Percentiles rank a stretch among this genome's conserved stretches.
Conservation (phyloP, 2,329 filamentous ascomycete genomes). For the Microascus cirrosus region DNA sequence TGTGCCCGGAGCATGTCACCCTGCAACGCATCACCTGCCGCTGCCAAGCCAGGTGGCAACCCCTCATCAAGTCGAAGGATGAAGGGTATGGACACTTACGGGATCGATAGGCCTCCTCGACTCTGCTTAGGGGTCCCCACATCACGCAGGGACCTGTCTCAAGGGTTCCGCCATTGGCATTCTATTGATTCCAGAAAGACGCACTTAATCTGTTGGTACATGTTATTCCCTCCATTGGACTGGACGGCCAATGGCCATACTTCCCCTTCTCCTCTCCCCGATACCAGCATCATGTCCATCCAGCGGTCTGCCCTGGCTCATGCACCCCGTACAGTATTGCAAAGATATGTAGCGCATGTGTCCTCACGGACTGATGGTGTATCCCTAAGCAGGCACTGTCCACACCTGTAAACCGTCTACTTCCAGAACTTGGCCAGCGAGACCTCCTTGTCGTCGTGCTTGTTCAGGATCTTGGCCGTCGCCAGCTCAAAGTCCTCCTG, state of each 20-base stretch:
- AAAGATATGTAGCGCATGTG: neutral
- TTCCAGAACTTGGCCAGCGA: slow-evolving; percentile 74
- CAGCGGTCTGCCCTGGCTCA: neutral
- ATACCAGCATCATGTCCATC: neutral
- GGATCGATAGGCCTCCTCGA: neutral
- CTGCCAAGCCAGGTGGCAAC: neutral
- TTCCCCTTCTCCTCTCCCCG: neutral
- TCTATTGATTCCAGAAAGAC: neutral
- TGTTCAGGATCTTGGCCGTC: slow-evolving; percentile 98
- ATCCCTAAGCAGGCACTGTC: neutral
- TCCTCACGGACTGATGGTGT: neutral
- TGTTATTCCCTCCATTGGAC: neutral
- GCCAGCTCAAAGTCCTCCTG: slow-evolving; percentile 98
- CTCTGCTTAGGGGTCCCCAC: neutral
- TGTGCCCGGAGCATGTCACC: neutral
- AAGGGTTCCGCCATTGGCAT: neutral
- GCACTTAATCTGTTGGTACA: neutral
- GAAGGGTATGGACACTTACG: neutral
- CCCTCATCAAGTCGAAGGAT: neutral
- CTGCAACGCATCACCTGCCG: neutral
- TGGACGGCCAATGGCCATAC: neutral
- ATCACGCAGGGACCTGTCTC: neutral
- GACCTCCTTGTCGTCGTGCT: slow-evolving; percentile 97
- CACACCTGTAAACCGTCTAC: slow-evolving; percentile 12
- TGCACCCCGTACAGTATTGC: neutral